phyloP scores from a whole-genome alignment of 345 rosid species.

The Euclidium syriacum region DNA sequence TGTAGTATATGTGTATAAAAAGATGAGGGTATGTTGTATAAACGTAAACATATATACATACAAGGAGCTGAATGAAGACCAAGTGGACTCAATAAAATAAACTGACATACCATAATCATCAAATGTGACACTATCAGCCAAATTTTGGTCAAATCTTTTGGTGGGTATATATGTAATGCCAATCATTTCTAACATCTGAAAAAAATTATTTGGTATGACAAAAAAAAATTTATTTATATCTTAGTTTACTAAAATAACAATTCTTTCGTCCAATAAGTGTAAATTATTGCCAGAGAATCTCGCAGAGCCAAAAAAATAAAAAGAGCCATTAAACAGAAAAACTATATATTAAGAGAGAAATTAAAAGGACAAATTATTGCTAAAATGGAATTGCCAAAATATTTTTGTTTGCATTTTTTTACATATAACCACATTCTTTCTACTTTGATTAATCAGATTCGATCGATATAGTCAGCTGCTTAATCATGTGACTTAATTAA shows the following conservation, averaged over 20 bases:
- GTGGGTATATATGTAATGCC: constrained; percentile 33
- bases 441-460: constrained; percentile 20
- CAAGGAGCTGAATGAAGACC: constrained; percentile 8
- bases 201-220: constrained; percentile 21
- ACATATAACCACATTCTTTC: constrained; percentile 17
- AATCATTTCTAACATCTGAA: constrained; percentile 37
- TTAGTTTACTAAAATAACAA: constrained; percentile 8
- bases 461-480: constrained; percentile 22
- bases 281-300: constrained; percentile 36
- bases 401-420: neutral
- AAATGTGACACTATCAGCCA: constrained; percentile 25
- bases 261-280: constrained; percentile 15
- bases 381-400: constrained; percentile 5
- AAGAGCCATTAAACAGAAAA: neutral
- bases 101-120: constrained; percentile 13
- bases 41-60: neutral
- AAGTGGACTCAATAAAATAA: constrained; percentile 23
- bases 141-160: constrained; percentile 31
- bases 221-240: constrained; percentile 13
- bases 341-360: constrained; percentile 9
- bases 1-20: too few species aligned
- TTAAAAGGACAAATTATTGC: constrained; percentile 18
- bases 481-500: constrained; percentile 26
- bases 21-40: too few species aligned
- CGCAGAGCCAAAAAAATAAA: neutral